Evolutionary conservation across 139 green algal species (phyloP).

Genomic region (Closterium sp.): DNA sequence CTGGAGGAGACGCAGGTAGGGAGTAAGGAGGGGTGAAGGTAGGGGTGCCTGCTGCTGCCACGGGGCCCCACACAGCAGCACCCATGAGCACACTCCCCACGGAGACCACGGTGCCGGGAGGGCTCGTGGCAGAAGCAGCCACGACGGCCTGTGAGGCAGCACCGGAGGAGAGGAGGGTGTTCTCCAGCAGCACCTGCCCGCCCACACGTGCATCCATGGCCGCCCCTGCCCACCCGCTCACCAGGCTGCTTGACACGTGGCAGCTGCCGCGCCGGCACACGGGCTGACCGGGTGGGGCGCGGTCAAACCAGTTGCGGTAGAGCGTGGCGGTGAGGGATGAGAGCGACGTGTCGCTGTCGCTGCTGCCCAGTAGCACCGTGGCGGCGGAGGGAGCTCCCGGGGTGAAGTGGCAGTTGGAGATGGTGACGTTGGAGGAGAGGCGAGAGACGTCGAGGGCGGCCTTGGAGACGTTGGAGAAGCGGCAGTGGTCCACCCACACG

Average conservation of each 20-base stretch:
- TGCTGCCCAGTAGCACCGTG: background rate
- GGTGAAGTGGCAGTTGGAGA: conserved; percentile 14
- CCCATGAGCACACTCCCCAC: no score
- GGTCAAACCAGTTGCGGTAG: conserved; percentile 21
- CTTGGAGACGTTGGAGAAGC: background rate
- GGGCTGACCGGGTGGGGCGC: background rate
- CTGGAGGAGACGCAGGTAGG: no score
- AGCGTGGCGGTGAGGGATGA: no score
- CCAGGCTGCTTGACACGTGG: background rate
- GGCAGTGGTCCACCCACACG: conserved; percentile 22
- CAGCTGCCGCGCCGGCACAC: background rate
- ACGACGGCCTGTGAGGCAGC: no score
- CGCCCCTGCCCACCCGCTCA: background rate
- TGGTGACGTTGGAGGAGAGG: background rate
- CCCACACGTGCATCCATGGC: no score
- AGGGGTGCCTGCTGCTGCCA: no score
- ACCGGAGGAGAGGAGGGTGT: no score
- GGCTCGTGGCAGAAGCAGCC: no score
- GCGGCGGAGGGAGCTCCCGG: background rate
- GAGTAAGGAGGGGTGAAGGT: no score
- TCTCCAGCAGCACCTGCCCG: no score
- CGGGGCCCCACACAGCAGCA: no score
- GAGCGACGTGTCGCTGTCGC: background rate
- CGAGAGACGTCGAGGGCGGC: background rate
- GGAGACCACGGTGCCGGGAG: no score